Base-by-base conservation (phyloP, 2,329 filamentous ascomycete genomes). In the Beauveria sp. region DNA sequence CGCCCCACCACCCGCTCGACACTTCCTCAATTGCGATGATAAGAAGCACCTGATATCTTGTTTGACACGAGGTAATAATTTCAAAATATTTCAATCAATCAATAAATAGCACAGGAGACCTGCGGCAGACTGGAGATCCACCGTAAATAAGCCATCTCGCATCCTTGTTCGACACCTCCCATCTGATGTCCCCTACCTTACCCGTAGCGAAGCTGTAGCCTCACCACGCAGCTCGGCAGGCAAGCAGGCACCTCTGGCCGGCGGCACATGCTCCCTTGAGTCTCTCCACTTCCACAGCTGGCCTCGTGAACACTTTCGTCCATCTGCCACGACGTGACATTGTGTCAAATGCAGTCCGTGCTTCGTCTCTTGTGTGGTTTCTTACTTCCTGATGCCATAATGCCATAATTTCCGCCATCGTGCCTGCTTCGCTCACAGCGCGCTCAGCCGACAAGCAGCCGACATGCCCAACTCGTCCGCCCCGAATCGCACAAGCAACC, bases 391-490 rank as follows among this genome's bases (percentile, higher is more conserved):
- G n/a, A 45, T 52, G 38, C 10, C 24, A 34, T 60, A 43, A 60
- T 52, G 40, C 42, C 40, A n/a, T 26, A n/a, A 28, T 38, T n/a
- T 8, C 31, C 18, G 42, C 49, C 28, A 53, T 22, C 38, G 18
- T 31, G 20, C 22, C 49, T n/a, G n/a, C 53, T 26, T 16, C 49
- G 26, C 48, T 28, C 22, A 24, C n/a, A n/a, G 40, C 28, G 24
- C 45, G 50, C 22, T 28, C 10, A 26, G 16, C n/a, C 12, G 40
- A 60, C 26, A 28, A 46, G 31, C 20, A 53, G 9, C 28, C 45
- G 42, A 56, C 38, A 64, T 64, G 63, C 60, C 63, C 31, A 60
- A 48, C 26, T 34, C 63, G 28, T 60, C 22, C 68, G 24, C 34
- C 22, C 16, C 34, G 16, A 50, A 63, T 5, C 49, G 55, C 20